Conservation (phyloP, 2,329 filamentous ascomycete genomes). For the Fusarium dlaminii region DNA sequence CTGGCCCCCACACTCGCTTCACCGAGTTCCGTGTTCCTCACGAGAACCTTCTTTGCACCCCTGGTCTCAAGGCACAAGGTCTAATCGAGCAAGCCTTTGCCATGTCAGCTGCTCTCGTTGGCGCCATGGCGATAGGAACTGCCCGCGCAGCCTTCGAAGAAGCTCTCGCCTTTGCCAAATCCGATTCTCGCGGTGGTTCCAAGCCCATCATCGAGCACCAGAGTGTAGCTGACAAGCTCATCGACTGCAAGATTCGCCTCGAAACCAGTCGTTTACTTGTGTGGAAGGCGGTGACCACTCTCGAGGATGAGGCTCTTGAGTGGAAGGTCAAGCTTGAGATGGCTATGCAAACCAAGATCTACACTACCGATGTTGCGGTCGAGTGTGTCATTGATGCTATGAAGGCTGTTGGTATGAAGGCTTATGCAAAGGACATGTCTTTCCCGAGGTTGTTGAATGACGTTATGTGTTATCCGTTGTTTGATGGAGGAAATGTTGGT, state of each 20-base stretch:
- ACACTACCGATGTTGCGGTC: not conserved
- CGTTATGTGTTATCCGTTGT: conserved; percentile 1
- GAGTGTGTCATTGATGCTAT: not conserved
- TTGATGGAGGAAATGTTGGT: conserved; percentile 9
- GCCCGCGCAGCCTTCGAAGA: not conserved
- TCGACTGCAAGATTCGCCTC: conserved; percentile 1
- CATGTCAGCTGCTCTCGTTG: conserved; percentile 1
- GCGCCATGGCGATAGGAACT: not conserved
- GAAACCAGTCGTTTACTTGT: not conserved
- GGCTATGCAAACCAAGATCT: conserved; percentile 10
- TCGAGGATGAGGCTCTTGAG: not conserved
- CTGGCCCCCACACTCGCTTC: conserved; percentile 3
- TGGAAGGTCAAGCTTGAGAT: not conserved
- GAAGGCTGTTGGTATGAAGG: conserved; percentile 9
- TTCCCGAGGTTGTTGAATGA: not conserved
- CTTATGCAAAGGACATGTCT: not conserved
- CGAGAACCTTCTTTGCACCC: not conserved
- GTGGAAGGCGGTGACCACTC: not conserved
- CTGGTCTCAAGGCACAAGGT: not conserved
- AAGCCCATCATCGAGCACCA: conserved; percentile 1
- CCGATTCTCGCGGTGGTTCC: not conserved
- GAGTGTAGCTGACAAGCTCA: conserved; percentile 10
- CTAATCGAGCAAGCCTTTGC: not conserved
- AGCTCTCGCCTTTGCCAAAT: not conserved
- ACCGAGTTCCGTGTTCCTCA: conserved; percentile 2